Percentiles rank a stretch among this genome's conserved stretches.
Conservation (phyloP, 768 basidiomycete species). For the Boletus insuetus region DNA sequence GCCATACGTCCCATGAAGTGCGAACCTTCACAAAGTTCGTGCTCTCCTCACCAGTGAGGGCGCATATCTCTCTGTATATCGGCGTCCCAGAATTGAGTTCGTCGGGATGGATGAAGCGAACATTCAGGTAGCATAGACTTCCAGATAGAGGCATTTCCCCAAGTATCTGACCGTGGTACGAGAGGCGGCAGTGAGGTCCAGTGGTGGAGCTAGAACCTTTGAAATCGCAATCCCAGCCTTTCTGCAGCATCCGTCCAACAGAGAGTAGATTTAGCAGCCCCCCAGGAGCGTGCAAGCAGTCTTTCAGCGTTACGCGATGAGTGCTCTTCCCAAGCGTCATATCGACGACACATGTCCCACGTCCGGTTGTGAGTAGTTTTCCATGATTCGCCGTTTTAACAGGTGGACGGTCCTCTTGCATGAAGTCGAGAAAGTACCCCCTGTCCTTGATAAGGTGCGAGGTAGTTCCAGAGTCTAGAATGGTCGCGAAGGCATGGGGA, state of each 20-base stretch:
- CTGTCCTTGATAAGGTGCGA: background rate
- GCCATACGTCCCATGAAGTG: background rate
- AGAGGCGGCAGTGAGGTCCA: rapidly evolving
- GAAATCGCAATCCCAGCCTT: background rate
- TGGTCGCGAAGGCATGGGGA: too few species aligned
- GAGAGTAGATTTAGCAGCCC: background rate
- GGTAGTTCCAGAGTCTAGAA: background rate
- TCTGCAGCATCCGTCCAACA: background rate
- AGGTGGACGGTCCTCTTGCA: background rate
- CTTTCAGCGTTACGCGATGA: rapidly evolving
- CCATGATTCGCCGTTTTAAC: background rate
- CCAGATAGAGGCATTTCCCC: background rate
- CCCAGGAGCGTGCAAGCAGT: background rate
- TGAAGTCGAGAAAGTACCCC: background rate
- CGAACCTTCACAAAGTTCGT: background rate
- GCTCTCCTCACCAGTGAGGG: too few species aligned
- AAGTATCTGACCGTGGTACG: background rate
- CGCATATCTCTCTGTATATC: too few species aligned
- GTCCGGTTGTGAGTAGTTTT: rapidly evolving
- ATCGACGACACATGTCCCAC: background rate
- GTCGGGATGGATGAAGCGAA: background rate
- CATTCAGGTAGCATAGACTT: background rate
- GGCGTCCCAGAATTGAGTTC: too few species aligned
- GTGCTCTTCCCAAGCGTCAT: background rate
- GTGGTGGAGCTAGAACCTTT: rapidly evolving